Conservation (phyloP, 345 rosid species). For the Bruguiera sexangula region DNA sequence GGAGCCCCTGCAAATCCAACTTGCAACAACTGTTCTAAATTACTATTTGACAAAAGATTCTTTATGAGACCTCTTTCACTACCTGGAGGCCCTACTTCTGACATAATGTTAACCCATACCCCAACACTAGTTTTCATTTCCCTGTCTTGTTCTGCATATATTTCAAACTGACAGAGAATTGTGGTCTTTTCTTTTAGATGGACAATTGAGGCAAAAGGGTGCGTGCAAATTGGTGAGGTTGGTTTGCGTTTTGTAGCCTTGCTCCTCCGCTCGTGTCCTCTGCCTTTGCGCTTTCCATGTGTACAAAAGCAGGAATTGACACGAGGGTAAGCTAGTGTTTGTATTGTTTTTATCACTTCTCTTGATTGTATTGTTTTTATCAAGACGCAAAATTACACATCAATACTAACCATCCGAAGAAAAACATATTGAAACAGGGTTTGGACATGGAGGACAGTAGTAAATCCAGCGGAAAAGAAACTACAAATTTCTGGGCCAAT, state of each 20-base stretch:
- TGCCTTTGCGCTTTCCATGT: constrained; percentile 24
- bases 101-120: background rate
- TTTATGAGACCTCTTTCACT: no score
- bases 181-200: background rate
- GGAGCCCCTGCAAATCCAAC: background rate
- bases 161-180: background rate
- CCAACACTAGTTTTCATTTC: constrained; percentile 19
- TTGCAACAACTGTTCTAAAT: background rate
- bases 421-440: no score
- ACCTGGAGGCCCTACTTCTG: background rate
- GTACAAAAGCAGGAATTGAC: constrained; percentile 11
- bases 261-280: constrained; percentile 47
- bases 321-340: background rate
- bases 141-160: constrained; percentile 5
- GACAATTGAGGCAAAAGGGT: constrained; percentile 6
- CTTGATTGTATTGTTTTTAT: no score
- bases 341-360: background rate
- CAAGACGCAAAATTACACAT: no score
- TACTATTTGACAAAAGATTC: background rate
- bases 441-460: background rate
- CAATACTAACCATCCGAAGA: no score
- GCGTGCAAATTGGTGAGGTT: constrained; percentile 9
- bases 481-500: background rate
- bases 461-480: background rate
- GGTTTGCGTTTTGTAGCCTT: constrained; percentile 39